Percentiles rank a stretch among this genome's conserved stretches.
phyloP scores from a whole-genome alignment of 1,284 basidiomycete species.

The Cryptococcus sp. region DNA sequence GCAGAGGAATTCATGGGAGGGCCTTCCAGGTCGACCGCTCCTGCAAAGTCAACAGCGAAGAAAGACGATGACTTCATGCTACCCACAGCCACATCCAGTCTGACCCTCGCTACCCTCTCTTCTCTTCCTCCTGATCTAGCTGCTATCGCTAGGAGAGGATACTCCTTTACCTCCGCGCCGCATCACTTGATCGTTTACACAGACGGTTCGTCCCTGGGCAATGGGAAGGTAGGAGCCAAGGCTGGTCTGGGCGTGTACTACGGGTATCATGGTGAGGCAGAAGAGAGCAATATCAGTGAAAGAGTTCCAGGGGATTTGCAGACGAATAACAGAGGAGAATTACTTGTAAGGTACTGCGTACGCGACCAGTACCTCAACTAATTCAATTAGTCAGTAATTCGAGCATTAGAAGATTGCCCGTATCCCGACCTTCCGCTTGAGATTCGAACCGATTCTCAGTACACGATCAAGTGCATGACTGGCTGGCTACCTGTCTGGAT shows the following conservation, averaged over 20 bases:
- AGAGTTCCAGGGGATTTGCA: slow-evolving; percentile 43
- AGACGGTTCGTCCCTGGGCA: slow-evolving; percentile 42
- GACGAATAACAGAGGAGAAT: slow-evolving; percentile 50
- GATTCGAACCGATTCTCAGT: slow-evolving; percentile 48
- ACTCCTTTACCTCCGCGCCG: slow-evolving; percentile 18
- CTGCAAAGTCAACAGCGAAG: not conserved
- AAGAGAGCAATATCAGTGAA: slow-evolving; percentile 36
- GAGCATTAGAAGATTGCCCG: slow-evolving; percentile 45
- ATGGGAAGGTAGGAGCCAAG: slow-evolving; percentile 35
- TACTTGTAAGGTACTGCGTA: slow-evolving; percentile 33
- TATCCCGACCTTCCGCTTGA: slow-evolving; percentile 45
- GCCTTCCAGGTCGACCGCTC: not conserved
- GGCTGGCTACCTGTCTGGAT: slow-evolving; percentile 46
- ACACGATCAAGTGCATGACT: slow-evolving; percentile 47
- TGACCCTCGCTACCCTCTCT: not conserved
- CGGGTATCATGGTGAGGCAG: slow-evolving; percentile 33
- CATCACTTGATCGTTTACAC: slow-evolving; percentile 43
- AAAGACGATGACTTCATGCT: not conserved
- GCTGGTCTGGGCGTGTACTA: slow-evolving; percentile 48
- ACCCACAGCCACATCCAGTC: not conserved
- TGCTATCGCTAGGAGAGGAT: slow-evolving; percentile 25
- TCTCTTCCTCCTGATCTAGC: slow-evolving; percentile 13
- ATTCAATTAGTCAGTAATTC: slow-evolving; percentile 39
- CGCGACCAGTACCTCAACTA: not conserved
- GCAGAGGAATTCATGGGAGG: slow-evolving; percentile 28